Base-by-base conservation (phyloP, 2,329 filamentous ascomycete species). In the Xylariaceae sp. region DNA sequence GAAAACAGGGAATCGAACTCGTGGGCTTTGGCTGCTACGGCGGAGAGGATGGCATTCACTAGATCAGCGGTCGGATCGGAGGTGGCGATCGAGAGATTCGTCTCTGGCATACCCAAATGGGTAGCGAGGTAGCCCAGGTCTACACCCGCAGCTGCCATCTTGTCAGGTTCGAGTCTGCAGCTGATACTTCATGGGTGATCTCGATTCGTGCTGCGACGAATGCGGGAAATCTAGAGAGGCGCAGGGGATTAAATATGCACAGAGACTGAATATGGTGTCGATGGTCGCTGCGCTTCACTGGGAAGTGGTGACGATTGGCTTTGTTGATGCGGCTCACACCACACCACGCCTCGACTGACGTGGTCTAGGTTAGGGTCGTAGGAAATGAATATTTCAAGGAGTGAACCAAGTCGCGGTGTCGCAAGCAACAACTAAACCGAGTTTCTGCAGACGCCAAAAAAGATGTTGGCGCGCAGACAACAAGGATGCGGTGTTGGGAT, bases 1-100 rank as follows among this genome's bases (percentile, higher is more conserved):
- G 93, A 87, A 64, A 88, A 91, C 33, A 96, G 76, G 32, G 86
- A 82, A 69, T 96, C 91, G 65, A 84, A 87, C 66, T 96, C 91
- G 65, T 87, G 89, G 29, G 90, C 91, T 72, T 94, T 96, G 24
- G 78, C 76, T 20, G 87, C 82, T 47, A 97, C 83, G 21, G 89
- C 87, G 58, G 84, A 79, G 33, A 99, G 81, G 46, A 99, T 79
- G 35, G 83, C 78, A 53, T 83, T 81, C 60, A 97, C 88, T 21
- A 96, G 84, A 10, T 95, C 91, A 58, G 81, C 77, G 3, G 92
- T 97, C 42, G 89, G 89, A 32, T 82, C 79, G 53, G 86, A 84
- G 33, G 86, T 77, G 63, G 86, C 73, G 20, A 81, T 78, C 41
- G 80, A 75, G 42, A 93, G 70, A 21, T 81, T 84, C 16, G 80